Conservation (phyloP, 202 grass and related monocot species). For the Digitaria exilis region DNA sequence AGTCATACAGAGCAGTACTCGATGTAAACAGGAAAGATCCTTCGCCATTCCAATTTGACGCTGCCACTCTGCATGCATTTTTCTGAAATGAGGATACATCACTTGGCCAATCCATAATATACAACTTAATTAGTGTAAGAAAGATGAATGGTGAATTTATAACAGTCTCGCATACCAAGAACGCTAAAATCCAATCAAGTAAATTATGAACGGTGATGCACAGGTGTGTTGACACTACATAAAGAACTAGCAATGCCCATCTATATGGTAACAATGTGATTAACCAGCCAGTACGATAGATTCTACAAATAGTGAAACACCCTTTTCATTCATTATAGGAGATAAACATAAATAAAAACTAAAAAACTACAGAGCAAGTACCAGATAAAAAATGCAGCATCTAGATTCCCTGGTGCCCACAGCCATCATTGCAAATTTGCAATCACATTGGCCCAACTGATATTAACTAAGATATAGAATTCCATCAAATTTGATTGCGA, state of each 20-base stretch:
- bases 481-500: not conserved
- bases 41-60: slow-evolving; percentile 89
- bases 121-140: slow-evolving; percentile 1
- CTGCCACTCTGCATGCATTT: slow-evolving; percentile 65
- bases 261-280: not conserved
- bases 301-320: too few relatives aligned
- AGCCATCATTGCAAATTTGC: slow-evolving; percentile 10
- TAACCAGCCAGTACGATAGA: not conserved
- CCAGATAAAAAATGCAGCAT: not conserved
- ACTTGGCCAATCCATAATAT: slow-evolving; percentile 30
- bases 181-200: slow-evolving; percentile 2
- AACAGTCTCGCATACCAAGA: slow-evolving; percentile 14
- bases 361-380: not conserved
- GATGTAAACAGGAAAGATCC: slow-evolving; percentile 95
- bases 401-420: not conserved
- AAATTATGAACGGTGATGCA: slow-evolving; percentile 16
- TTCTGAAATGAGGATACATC: slow-evolving; percentile 40
- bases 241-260: not conserved
- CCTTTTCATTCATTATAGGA: slow-evolving; percentile 1
- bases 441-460: not conserved
- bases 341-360: not conserved
- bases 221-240: slow-evolving; percentile 2
- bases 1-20: slow-evolving; percentile 80
- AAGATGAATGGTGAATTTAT: not conserved
- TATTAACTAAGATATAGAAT: slow-evolving; percentile 17